Conservation (phyloP, 2,329 filamentous ascomycete species). For the Teratosphaeria zuluensis region DNA sequence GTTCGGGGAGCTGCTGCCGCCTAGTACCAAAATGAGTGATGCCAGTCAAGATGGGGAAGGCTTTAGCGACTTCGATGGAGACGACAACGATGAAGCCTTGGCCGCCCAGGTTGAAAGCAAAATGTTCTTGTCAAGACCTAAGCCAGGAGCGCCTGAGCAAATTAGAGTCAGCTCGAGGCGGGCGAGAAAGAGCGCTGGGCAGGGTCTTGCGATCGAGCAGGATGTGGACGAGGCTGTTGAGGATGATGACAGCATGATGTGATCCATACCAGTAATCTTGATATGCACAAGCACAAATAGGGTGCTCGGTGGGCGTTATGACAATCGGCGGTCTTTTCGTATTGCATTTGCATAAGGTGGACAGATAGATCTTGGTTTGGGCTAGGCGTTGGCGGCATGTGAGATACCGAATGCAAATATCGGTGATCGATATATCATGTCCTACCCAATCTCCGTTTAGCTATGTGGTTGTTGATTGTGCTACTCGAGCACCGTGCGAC, state of each 20-base stretch:
- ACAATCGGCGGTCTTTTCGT: background rate
- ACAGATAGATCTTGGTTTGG: background rate
- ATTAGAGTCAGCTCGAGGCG: slow-evolving; percentile 1
- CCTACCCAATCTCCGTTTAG: background rate
- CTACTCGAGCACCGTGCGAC: background rate
- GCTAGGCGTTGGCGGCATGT: background rate
- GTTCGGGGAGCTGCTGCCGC: slow-evolving; percentile 21
- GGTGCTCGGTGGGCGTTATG: background rate
- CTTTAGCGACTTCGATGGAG: slow-evolving; percentile 4
- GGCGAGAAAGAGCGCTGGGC: background rate
- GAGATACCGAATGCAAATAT: background rate
- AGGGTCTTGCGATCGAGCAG: background rate
- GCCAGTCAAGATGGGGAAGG: background rate
- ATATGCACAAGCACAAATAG: background rate
- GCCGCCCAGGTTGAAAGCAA: slow-evolving; percentile 17
- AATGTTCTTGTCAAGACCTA: slow-evolving; percentile 4
- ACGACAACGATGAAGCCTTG: slow-evolving; percentile 12
- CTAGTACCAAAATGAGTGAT: slow-evolving; percentile 21
- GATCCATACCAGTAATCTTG: background rate
- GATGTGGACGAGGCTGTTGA: background rate
- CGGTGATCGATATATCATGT: background rate
- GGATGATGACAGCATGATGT: background rate
- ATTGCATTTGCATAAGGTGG: background rate
- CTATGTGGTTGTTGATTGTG: background rate
- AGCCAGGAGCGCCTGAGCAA: background rate